Conservation (phyloP, 2,329 filamentous ascomycete species). For the Phaeosphaeriaceae sp. region DNA sequence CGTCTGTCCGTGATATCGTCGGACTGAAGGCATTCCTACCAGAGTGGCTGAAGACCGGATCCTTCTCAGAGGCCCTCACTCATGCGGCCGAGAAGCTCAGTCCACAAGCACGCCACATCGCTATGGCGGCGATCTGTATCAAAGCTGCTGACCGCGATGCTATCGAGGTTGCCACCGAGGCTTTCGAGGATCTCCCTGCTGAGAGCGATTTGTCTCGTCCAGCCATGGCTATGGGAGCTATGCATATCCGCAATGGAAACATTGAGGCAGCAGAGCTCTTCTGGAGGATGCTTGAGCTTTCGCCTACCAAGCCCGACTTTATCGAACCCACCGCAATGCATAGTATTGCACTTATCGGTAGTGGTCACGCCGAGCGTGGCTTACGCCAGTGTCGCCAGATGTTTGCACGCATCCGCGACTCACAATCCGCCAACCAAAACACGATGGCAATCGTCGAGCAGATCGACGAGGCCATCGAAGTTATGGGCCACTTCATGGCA, state of each 20-base stretch:
- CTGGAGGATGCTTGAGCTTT: constrained; percentile 75
- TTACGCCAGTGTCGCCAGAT: constrained; percentile 80
- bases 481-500: constrained; percentile 65
- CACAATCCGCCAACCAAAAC: constrained; percentile 56
- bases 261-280: constrained; percentile 78
- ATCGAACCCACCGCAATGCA: constrained; percentile 93
- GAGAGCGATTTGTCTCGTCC: constrained; percentile 57
- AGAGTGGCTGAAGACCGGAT: constrained; percentile 73
- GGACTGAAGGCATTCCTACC: constrained; percentile 79
- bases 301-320: constrained; percentile 69
- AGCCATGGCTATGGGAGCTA: constrained; percentile 82
- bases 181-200: constrained; percentile 58
- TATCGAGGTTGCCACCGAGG: constrained; percentile 68
- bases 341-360: constrained; percentile 83
- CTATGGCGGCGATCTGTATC: constrained; percentile 76
- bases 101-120: constrained; percentile 63
- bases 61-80: constrained; percentile 75
- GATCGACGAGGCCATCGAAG: constrained; percentile 85
- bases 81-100: constrained; percentile 72
- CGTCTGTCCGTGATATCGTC: constrained; percentile 73
- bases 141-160: constrained; percentile 82
- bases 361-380: constrained; percentile 83
- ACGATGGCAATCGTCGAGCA: constrained; percentile 72
- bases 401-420: constrained; percentile 81
- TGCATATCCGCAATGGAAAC: constrained; percentile 84